Evolutionary conservation across 2,329 filamentous ascomycete genomes (phyloP), one percentile per base, ranked within the genome.

Genomic region (Penicillium olsonii): DNA sequence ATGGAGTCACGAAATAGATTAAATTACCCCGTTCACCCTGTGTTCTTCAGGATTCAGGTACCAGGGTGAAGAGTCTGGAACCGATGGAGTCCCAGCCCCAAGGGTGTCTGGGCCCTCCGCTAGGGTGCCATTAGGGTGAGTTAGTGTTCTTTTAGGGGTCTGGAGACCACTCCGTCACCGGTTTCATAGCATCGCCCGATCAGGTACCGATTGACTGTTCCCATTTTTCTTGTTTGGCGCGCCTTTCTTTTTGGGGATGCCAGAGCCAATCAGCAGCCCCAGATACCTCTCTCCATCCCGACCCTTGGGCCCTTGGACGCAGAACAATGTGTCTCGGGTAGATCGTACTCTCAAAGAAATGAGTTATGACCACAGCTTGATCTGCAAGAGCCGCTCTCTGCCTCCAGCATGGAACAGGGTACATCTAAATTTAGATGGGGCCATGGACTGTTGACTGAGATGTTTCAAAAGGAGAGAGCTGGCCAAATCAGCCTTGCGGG

Each of bases 21-120:
- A 41, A 35, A 26, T 47, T 26, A 9, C 22, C n/a, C 29, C 29
- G 27, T 11, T 11, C 29, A 24, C 22, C 5, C 22, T 8, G 22
- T 5, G 29, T 31, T 31, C 29, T 33, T 19, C 29, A 27, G 42
- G 35, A 47, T 40, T 37, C 19, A 39, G 42, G 40, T 12, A 43
- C 35, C 24, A 33, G 20, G 14, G 12, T 39, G 38, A 41, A 48
- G 43, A 47, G 20, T 9, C 20, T 48, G 44, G 39, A 37, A 47
- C 38, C 15, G 31, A 48, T 27, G 44, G 48, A 35, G 48, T 50
- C 37, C 15, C 11, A 41, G 19, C 15, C 35, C 39, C 31, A 45
- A 43, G 37, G 22, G 50, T 42, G 42, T 56, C 45, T 52, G 42
- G 57, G 52, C 54, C 52, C 38, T 50, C 22, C 22, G 29, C 34